These are phyloP conservation scores for Talaromyces piceae DNA, from an alignment of 2,329 filamentous ascomycete genomes.

Conservation along the genomic window DNA sequence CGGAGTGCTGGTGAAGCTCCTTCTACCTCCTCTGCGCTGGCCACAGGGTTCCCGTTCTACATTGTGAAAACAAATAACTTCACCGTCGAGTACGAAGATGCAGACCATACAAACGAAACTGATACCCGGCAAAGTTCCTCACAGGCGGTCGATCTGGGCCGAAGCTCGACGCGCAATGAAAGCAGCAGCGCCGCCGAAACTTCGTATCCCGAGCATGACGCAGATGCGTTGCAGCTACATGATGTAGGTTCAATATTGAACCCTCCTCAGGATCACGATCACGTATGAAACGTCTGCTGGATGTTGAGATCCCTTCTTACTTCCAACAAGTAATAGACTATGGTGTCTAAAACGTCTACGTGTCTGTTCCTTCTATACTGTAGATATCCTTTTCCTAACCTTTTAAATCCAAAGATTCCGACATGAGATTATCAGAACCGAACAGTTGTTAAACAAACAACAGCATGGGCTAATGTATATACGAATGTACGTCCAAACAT, in stretches of 20 bases:
- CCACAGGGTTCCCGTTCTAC: not conserved
- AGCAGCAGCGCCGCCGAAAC: not conserved
- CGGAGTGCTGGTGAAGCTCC: not conserved
- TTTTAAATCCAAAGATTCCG: not conserved
- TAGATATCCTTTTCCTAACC: not conserved
- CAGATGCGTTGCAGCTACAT: slow-evolving; percentile 8
- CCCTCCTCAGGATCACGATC: not conserved
- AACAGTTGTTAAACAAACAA: not conserved
- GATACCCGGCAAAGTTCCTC: not conserved
- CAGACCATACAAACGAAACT: not conserved
- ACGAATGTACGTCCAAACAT: not conserved
- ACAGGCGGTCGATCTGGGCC: not conserved
- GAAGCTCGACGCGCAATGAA: slow-evolving; percentile 1
- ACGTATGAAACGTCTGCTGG: no score
- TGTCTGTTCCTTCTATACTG: not conserved
- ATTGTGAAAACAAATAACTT: slow-evolving; percentile 11
- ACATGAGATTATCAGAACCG: not conserved
- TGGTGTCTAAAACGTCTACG: no score
- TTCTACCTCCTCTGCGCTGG: not conserved
- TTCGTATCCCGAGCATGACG: slow-evolving; percentile 4
- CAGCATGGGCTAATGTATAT: not conserved
- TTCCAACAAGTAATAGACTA: no score
- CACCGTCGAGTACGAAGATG: slow-evolving; percentile 11
- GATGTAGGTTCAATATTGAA: slow-evolving; percentile 11
- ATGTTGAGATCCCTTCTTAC: no score